phyloP scores from a whole-genome alignment of 768 basidiomycete genomes.

The Suillus subaureus region DNA sequence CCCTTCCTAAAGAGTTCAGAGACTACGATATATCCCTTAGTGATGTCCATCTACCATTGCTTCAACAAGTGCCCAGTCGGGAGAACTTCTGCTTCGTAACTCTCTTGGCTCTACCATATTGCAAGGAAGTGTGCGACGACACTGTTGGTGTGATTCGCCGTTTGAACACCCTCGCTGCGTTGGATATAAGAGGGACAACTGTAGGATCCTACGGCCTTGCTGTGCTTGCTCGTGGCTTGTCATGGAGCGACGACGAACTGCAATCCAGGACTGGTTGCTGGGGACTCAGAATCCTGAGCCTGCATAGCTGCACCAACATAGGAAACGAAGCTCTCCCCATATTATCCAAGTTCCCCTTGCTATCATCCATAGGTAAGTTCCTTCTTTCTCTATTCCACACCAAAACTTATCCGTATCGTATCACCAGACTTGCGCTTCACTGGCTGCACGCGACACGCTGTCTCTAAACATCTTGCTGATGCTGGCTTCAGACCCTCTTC shows the following conservation, averaged over 20 bases:
- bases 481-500: constrained; percentile 31
- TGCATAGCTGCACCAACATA: constrained; percentile 56
- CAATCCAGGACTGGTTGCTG: constrained; percentile 46
- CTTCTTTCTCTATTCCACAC: neutral
- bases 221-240: constrained; percentile 52
- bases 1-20: constrained; percentile 44
- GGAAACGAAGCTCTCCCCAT: constrained; percentile 43
- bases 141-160: constrained; percentile 50
- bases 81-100: constrained; percentile 65
- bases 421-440: constrained; percentile 53
- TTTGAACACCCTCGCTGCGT: constrained; percentile 57
- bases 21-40: constrained; percentile 51
- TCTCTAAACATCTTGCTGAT: constrained; percentile 18
- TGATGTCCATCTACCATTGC: constrained; percentile 53
- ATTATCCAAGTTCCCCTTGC: constrained; percentile 54
- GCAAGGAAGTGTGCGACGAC: constrained; percentile 58
- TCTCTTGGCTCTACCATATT: constrained; percentile 58
- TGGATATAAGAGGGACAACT: constrained; percentile 62
- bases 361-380: constrained; percentile 61
- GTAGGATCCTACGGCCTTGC: constrained; percentile 57
- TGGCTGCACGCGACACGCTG: constrained; percentile 35
- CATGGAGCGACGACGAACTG: constrained; percentile 32
- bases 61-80: constrained; percentile 59
- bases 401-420: constrained; percentile 8
- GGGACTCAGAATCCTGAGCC: constrained; percentile 57